These are phyloP conservation scores for Cytidiella melzeri DNA, from an alignment of 768 basidiomycete genomes.

Conservation along the genomic window DNA sequence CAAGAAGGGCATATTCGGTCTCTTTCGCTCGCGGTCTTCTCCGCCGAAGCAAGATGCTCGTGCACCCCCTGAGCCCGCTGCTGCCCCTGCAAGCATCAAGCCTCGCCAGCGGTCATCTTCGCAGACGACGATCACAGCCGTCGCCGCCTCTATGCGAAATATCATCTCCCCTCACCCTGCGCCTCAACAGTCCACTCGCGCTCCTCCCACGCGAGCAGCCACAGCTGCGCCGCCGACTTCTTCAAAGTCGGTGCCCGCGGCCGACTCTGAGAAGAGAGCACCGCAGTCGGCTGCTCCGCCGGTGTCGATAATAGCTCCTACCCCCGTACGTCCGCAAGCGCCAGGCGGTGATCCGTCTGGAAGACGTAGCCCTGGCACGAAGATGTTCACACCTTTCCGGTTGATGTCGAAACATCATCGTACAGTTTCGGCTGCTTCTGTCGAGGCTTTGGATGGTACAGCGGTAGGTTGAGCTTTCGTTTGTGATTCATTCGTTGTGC, in stretches of 20 bases:
- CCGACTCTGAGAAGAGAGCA: not conserved
- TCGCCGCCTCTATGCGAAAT: conserved; percentile 12
- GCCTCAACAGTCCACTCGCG: not conserved
- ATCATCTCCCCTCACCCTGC: conserved; percentile 12
- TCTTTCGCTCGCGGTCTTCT: conserved; percentile 28
- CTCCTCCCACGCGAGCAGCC: not conserved
- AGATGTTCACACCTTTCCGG: conserved; percentile 57
- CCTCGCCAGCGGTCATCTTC: conserved; percentile 11
- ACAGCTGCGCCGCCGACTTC: conserved; percentile 9
- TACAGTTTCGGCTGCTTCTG: conserved; percentile 66
- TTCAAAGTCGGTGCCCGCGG: not conserved
- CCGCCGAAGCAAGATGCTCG: conserved; percentile 20
- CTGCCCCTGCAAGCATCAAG: conserved; percentile 6
- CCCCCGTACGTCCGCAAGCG: not conserved
- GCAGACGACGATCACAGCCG: conserved; percentile 12
- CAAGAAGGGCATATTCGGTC: conserved; percentile 35
- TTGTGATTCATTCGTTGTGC: conserved; percentile 1
- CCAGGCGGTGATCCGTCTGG: conserved; percentile 19
- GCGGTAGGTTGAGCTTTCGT: conserved; percentile 45
- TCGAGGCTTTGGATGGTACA: conserved; percentile 76
- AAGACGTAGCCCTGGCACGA: conserved; percentile 34
- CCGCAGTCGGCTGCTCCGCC: conserved; percentile 13
- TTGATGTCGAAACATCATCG: conserved; percentile 57
- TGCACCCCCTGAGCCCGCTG: not conserved
- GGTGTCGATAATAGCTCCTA: conserved; percentile 7